Evolutionary conservation across 352 stramenopile species (phyloP).

Genomic region (Globisporangium okanoganense): DNA sequence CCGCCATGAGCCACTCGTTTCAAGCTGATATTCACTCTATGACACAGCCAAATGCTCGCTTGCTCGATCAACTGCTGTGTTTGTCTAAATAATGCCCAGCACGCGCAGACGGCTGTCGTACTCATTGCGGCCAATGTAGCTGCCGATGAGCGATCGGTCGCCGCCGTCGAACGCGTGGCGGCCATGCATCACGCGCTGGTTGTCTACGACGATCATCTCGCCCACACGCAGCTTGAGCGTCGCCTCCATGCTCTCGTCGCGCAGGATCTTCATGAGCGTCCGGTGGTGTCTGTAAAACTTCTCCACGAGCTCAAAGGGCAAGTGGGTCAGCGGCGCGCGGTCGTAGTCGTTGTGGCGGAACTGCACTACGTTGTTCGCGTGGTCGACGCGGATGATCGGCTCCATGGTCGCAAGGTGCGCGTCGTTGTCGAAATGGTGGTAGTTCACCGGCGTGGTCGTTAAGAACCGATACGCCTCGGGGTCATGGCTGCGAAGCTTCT

Average conservation of each 20-base stretch:
- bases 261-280: slow-evolving; percentile 63
- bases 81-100: slow-evolving; percentile 69
- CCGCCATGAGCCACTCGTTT: too few relatives aligned
- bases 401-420: slow-evolving; percentile 76
- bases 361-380: slow-evolving; percentile 63
- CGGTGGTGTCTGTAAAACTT: slow-evolving; percentile 75
- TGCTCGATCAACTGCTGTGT: too few relatives aligned
- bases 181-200: slow-evolving; percentile 84
- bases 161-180: slow-evolving; percentile 74
- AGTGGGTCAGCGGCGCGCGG: slow-evolving; percentile 72
- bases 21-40: too few relatives aligned
- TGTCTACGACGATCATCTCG: slow-evolving; percentile 86
- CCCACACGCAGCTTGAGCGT: slow-evolving; percentile 60
- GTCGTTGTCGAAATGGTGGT: slow-evolving; percentile 77
- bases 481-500: slow-evolving; percentile 53
- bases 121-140: slow-evolving; percentile 85
- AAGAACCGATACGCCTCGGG: slow-evolving; percentile 72
- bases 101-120: slow-evolving; percentile 84
- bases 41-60: neutral
- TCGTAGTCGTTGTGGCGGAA: slow-evolving; percentile 91
- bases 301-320: slow-evolving; percentile 65
- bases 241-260: slow-evolving; percentile 59
- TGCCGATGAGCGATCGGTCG: slow-evolving; percentile 78
- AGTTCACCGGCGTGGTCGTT: slow-evolving; percentile 61
- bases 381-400: slow-evolving; percentile 74